phyloP scores from a whole-genome alignment of 495 filamentous ascomycete species.

The Mycothermus thermophilus region DNA sequence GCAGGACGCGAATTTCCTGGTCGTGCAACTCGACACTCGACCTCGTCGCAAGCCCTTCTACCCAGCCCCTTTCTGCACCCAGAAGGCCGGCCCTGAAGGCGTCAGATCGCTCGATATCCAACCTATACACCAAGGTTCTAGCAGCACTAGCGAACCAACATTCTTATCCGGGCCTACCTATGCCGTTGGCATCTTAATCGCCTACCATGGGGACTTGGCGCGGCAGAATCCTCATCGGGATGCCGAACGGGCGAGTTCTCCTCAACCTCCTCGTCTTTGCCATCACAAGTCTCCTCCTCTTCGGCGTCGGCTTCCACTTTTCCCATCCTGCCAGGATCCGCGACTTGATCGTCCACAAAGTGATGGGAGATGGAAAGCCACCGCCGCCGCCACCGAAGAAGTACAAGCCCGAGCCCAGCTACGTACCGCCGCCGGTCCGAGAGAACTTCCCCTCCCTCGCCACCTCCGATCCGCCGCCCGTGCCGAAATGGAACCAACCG shows the following conservation, averaged over 20 bases:
- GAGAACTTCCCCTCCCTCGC: conserved; percentile 28
- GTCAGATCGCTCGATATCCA: no score
- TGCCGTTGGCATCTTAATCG: neutral
- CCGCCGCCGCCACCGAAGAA: conserved; percentile 7
- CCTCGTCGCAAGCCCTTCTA: no score
- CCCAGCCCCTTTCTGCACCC: no score
- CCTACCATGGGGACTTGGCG: neutral
- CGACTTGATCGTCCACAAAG: neutral
- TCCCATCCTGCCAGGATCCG: neutral
- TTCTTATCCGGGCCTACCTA: no score
- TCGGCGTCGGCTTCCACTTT: neutral
- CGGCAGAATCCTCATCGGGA: conserved; percentile 1
- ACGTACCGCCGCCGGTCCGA: conserved; percentile 19
- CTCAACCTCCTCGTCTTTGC: neutral
- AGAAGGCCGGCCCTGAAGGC: no score
- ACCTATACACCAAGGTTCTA: no score
- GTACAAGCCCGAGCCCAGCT: conserved; percentile 25
- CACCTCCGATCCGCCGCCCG: conserved; percentile 23
- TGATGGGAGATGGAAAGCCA: neutral
- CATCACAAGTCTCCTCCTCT: neutral
- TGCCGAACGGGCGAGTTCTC: conserved; percentile 2
- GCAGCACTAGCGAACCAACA: no score
- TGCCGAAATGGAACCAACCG: conserved; percentile 30
- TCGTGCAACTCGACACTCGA: no score
- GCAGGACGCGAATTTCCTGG: no score